A percentile compares a stretch with the other conserved stretches of the same genome.
phyloP scores from a whole-genome alignment of 306 rosid species.

The Rosa multiflora region DNA sequence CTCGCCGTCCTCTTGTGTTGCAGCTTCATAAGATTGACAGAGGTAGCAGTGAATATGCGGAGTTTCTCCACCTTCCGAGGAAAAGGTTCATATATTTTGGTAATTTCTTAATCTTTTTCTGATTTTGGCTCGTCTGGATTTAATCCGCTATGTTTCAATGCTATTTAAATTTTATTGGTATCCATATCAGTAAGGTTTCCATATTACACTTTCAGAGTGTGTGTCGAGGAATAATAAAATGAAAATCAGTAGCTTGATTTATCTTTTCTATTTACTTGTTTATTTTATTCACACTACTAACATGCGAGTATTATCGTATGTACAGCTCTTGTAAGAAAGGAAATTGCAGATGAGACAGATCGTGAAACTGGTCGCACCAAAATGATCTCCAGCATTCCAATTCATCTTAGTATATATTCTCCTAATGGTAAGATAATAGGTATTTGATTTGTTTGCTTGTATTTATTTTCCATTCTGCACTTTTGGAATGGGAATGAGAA shows the following conservation, averaged over 20 bases:
- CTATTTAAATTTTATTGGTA: neutral
- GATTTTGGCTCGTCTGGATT: constrained; percentile 2
- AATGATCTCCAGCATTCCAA: constrained; percentile 84
- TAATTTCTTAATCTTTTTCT: constrained; percentile 23
- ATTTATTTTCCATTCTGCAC: neutral
- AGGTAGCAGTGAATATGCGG: constrained; percentile 90
- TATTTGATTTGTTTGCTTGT: constrained; percentile 2
- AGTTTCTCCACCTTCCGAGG: constrained; percentile 84
- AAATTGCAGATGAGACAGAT: constrained; percentile 92
- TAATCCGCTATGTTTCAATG: neutral
- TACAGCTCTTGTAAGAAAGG: constrained; percentile 91
- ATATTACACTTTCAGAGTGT: neutral
- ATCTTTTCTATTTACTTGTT: neutral
- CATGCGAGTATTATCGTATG: constrained; percentile 14
- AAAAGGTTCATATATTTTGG: constrained; percentile 78
- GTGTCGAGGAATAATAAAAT: neutral
- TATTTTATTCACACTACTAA: constrained; percentile 1
- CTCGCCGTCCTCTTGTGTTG: constrained; percentile 86
- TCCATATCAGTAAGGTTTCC: neutral
- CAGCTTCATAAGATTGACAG: constrained; percentile 79
- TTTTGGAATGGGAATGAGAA: neutral
- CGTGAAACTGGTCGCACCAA: constrained; percentile 90
- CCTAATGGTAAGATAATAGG: constrained; percentile 60
- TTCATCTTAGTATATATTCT: constrained; percentile 92
- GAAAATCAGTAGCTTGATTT: neutral